A percentile compares a stretch with the other conserved stretches of the same genome.
Conservation (phyloP, 108 stramenopile species). For the Cyclotella sp. region DNA sequence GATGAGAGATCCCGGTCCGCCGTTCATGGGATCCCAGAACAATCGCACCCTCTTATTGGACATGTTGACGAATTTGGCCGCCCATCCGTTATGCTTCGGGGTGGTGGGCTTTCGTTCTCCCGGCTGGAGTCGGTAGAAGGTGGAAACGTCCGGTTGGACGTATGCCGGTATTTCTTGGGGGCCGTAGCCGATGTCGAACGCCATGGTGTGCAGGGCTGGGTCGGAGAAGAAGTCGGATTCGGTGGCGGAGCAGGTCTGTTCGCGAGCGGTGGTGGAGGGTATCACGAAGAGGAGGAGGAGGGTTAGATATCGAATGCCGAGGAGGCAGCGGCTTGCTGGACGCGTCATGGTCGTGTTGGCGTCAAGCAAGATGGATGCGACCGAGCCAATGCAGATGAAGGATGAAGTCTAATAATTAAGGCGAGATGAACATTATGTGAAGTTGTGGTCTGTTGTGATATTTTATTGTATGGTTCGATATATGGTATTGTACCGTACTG, state of each 20-base stretch:
- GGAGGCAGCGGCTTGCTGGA: neutral
- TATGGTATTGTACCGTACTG: too few relatives aligned
- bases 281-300: neutral
- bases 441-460: too few relatives aligned
- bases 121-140: constrained; percentile 54
- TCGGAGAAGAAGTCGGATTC: constrained; percentile 42
- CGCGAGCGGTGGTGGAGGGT: neutral
- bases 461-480: too few relatives aligned
- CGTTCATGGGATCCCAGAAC: constrained; percentile 67
- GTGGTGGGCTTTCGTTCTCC: constrained; percentile 30
- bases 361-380: too few relatives aligned
- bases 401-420: too few relatives aligned
- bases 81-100: constrained; percentile 67
- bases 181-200: constrained; percentile 50
- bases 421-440: too few relatives aligned
- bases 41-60: constrained; percentile 43
- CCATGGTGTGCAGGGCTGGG: constrained; percentile 37
- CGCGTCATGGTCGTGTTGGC: neutral
- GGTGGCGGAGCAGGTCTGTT: constrained; percentile 37
- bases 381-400: too few relatives aligned
- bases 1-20: constrained; percentile 45
- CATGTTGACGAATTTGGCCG: constrained; percentile 83
- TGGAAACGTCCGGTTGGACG: constrained; percentile 77
- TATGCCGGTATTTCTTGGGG: constrained; percentile 61
- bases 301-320: neutral